Conservation (phyloP, 345 rosid genomes). For the Schrenkiella parvula region DNA sequence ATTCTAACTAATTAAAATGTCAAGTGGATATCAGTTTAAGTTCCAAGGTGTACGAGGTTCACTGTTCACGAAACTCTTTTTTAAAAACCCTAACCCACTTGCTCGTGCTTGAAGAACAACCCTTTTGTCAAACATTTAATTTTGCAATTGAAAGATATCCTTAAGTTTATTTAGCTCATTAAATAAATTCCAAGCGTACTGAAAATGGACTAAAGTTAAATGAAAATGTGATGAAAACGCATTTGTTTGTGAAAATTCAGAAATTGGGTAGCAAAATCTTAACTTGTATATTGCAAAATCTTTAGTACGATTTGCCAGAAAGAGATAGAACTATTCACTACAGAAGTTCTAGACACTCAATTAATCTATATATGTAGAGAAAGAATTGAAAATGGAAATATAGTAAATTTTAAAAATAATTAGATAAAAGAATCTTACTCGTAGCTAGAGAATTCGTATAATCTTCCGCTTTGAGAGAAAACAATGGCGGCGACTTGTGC, state of each 20-base stretch:
- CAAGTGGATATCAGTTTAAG: slow-evolving; percentile 20
- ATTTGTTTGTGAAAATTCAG: not conserved
- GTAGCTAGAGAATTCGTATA: slow-evolving; percentile 43
- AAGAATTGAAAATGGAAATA: not conserved
- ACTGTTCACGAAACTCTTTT: slow-evolving; percentile 24
- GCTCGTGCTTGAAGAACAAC: slow-evolving; percentile 29
- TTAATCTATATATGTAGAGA: not conserved
- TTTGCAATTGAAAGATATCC: not conserved
- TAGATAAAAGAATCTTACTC: slow-evolving; percentile 34
- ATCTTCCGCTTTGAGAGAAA: slow-evolving; percentile 54
- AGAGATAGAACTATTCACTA: slow-evolving; percentile 9
- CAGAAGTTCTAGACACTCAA: not conserved
- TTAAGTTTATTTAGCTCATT: not conserved
- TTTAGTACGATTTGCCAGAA: slow-evolving; percentile 23
- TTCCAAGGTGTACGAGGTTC: slow-evolving; percentile 34
- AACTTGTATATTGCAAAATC: slow-evolving; percentile 12
- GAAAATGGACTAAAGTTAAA: not conserved
- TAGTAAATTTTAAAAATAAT: not conserved
- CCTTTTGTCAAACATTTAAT: not conserved
- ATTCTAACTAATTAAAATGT: not conserved
- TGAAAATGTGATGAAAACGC: not conserved
- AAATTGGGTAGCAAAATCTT: slow-evolving; percentile 16
- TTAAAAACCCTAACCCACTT: slow-evolving; percentile 32
- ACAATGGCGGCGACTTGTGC: slow-evolving; percentile 52
- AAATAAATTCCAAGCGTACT: not conserved